Evolutionary conservation across 1,139 yeast genomes (phyloP), one percentile per base, ranked within the genome.

Genomic region (Suhomyces taliae): DNA sequence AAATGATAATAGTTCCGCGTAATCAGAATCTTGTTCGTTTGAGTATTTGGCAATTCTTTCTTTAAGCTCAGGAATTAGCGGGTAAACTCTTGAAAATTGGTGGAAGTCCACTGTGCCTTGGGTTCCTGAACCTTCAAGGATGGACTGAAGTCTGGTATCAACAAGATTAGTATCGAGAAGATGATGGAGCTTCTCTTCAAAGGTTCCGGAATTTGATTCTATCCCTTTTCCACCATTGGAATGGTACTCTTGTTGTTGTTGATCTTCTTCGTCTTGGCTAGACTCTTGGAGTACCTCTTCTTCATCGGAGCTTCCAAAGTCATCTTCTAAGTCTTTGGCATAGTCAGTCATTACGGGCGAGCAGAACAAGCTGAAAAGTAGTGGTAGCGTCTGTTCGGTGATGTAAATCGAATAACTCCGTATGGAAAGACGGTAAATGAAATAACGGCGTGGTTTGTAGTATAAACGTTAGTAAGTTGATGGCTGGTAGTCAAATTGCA

Each of bases 1-100:
- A 24, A 63, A 58, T 7, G 72, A 60, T 12, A 72, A 49, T 12
- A 74, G 61, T 32, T 70, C 70, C 41, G 67, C 55, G 51, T 66
- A 72, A 51, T 74, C 79, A 1, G 67, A 59, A 27, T 60, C 64
- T 24, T 58, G 56, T 11, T 55, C 53, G 37, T 59, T 54, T 11
- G 63, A 51, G 50, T 64, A 72, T 12, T 53, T 54, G 10, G 46
- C 51, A 12, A 74, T 54, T 43, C 61, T 59, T 1, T 49, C 43
- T 41, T 57, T 53, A 26, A 74, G 56, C 33, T 56, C 56, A 0
- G 69, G 67, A 5, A 69, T 60, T 7, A 70, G 47, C 2, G 68
- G 62, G 7, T 55, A 52, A 0, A 72, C 59, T 39, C 53, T 52
- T 6, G 72, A 65, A 33, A 61, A 50, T 6, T 47, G 45, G 2